Conservation (phyloP, 2,329 filamentous ascomycete genomes). For the Talaromyces verruculosus region DNA sequence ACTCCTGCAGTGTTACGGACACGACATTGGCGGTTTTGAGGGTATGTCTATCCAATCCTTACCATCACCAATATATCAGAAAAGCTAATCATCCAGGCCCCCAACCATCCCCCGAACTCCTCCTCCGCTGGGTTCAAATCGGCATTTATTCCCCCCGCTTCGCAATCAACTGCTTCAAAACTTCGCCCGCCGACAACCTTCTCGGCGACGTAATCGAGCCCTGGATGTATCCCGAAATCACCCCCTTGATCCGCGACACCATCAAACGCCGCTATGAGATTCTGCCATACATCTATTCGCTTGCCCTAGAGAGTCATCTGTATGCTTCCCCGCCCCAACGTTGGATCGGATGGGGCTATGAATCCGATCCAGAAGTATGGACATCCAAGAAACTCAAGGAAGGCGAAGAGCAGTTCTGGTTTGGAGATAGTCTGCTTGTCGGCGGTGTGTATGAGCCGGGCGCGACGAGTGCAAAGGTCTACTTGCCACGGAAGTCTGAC, state of each 20-base stretch:
- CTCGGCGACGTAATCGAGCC: conserved; percentile 74
- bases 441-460: conserved; percentile 64
- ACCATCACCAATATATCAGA: background rate
- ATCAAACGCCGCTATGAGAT: conserved; percentile 71
- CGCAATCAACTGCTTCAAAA: conserved; percentile 78
- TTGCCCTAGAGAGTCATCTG: conserved; percentile 61
- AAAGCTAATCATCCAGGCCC: conserved; percentile 41
- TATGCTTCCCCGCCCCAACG: conserved; percentile 64
- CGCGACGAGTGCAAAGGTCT: conserved; percentile 56
- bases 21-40: conserved; percentile 75
- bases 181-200: conserved; percentile 61
- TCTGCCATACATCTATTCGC: conserved; percentile 69
- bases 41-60: conserved; percentile 29
- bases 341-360: conserved; percentile 74
- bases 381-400: conserved; percentile 54
- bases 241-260: conserved; percentile 60
- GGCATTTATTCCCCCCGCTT: conserved; percentile 69
- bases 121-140: conserved; percentile 72
- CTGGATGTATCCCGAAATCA: conserved; percentile 72
- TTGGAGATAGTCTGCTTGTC: conserved; percentile 65
- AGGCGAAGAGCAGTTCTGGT: conserved; percentile 72
- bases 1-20: conserved; percentile 68
- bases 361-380: conserved; percentile 67
- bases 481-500: conserved; percentile 55
- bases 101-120: conserved; percentile 67